Evolutionary conservation across 345 rosid species (phyloP), one percentile per base, ranked within the genome.

Genomic region (Gossypium ekmanianum): DNA sequence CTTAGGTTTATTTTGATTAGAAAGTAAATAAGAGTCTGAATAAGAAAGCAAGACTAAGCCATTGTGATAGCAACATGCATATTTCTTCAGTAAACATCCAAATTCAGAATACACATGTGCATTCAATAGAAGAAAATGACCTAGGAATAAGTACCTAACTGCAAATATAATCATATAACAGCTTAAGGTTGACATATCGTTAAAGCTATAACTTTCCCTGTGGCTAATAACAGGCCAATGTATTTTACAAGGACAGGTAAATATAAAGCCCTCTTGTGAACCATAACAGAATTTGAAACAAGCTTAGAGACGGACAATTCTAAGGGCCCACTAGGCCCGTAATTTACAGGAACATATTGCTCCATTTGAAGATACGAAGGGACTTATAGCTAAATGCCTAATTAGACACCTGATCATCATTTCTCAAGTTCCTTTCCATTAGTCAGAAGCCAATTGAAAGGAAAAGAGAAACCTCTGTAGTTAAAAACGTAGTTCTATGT

Each of bases 331-430:
- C 14, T 17, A 69, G 17, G 29, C 26, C 27, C 47, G 47, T 27
- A 50, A 69, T 50, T 51, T 50, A 69, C 44, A 14, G 8, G 58
- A 14, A 26, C 26, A 48, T 48, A 50, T 3, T 14, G 43, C 5
- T 50, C 34, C 22, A 4, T 48, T 68, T 16, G 43, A 48, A 68
- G 34, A 20, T 47, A 68, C 20, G 72, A 9, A 47, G 34, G 57
- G 57, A 47, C 18, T 44, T 13, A 48, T 68, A 12, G 71, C 71
- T 26, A 41, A 48, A 68, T 68, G 71, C 20, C 34, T 68, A 22
- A 5, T 68, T 45, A 47, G 71, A 47, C 17, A 17, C 11, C 47
- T 14, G 11, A 68, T 47, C 34, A 14, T 68, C 72, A 67, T 67
- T 67, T 66, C 48, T 24, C 71, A 67, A 7, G 24, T 22, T 7